These are phyloP conservation scores for Cercospora beticola DNA, from an alignment of 2,329 filamentous ascomycete species.

Conservation along the genomic window DNA sequence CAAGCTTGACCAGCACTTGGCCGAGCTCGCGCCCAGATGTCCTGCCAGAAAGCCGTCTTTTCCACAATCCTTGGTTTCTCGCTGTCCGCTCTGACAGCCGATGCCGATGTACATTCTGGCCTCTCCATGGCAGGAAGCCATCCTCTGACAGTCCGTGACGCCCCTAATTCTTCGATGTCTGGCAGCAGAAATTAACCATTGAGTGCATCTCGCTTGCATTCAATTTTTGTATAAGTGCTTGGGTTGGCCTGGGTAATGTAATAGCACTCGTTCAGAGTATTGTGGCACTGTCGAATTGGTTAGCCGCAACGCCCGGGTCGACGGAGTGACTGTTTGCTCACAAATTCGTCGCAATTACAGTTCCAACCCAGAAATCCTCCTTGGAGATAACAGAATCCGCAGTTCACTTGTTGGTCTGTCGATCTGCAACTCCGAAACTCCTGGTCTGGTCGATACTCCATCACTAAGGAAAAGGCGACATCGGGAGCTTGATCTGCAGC, in stretches of 20 bases:
- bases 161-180: background rate
- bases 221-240: slow-evolving; percentile 7
- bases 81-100: background rate
- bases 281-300: background rate
- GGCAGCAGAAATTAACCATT: background rate
- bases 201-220: slow-evolving; percentile 9
- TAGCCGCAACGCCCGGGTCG: background rate
- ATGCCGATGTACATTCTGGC: background rate
- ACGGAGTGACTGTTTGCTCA: background rate
- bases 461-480: slow-evolving; percentile 6
- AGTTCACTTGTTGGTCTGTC: slow-evolving; percentile 13
- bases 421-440: background rate
- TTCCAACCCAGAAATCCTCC: slow-evolving; percentile 17
- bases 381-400: slow-evolving; percentile 12
- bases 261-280: slow-evolving; percentile 12
- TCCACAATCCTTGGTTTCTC: background rate
- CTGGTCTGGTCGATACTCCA: slow-evolving; percentile 11
- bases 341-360: slow-evolving; percentile 13
- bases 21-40: background rate
- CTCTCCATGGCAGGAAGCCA: background rate
- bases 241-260: slow-evolving; percentile 11
- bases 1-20: background rate
- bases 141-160: background rate
- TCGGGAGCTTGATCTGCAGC: slow-evolving; percentile 14
- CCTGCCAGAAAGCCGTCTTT: background rate